Evolutionary conservation across 2,329 filamentous ascomycete species (phyloP), one percentile per base, ranked within the genome.

Genomic region (Fusarium piperis): DNA sequence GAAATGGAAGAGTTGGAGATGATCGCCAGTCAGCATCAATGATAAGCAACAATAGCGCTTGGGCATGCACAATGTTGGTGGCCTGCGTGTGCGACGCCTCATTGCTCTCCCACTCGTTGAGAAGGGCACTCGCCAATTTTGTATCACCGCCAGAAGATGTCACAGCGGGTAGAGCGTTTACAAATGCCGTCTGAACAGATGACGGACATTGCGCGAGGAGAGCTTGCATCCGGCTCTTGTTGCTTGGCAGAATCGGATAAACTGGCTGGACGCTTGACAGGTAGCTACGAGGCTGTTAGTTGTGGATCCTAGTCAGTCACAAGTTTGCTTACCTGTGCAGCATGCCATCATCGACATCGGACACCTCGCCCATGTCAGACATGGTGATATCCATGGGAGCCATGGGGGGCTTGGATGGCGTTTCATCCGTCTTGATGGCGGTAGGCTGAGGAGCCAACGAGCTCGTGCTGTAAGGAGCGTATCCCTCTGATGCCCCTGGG

Each of bases 11-110:
- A 74, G 60, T 88, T 83, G 73, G 86, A 81, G 74, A 89, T 86
- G 76, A 77, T 36, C 80, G 77, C 80, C 80, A 82, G 74, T 92
- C 91, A 3, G 90, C 88, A 68, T 92, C 90, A 30, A 93, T 86
- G 13, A 88, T 87, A 77, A 93, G 85, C 52, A 94, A 83, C 36
- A 93, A 81, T 39, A 93, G 81, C 0, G 89, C 90, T 76, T 93
- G 92, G 8, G 93, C 84, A 76, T 92, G 90, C 0, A 93, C 83
- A 23, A 90, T 83, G 62, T 88, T 83, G 26, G 81, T 80, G 6
- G 82, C 78, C 5, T 79, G 70, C 8, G 82, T 81, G 35, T 81
- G 81, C 20, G 81, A 79, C 4, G 77, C 77, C 51, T 81, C 80
- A 7, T 79, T 78, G 55, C 80, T 81, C 74, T 90, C 87, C 84